Percentiles rank a stretch among this genome's conserved stretches.
phyloP scores from a whole-genome alignment of 164 flowering plant species.

The Kingdonia uniflora region DNA sequence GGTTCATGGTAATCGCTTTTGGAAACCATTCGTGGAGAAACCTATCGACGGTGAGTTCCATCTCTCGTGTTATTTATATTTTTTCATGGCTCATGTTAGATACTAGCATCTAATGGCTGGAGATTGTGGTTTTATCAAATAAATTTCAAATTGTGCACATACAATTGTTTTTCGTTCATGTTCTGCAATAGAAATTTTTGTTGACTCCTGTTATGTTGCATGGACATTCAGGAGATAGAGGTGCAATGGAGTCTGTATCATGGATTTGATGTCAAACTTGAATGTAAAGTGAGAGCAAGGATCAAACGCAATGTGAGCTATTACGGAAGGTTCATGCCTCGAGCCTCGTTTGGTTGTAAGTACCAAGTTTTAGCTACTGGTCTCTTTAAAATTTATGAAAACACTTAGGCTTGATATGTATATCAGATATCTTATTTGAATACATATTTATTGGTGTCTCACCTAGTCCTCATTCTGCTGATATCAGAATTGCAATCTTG shows the following conservation, averaged over 20 bases:
- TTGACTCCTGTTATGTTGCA: too few species aligned
- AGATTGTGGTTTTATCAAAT: too few species aligned
- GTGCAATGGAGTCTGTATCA: constrained; percentile 95
- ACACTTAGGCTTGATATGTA: not conserved
- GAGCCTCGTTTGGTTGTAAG: constrained; percentile 99
- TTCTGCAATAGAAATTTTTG: too few species aligned
- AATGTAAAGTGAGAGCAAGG: constrained; percentile 81
- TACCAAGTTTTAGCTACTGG: constrained; percentile 7
- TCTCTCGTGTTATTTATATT: not conserved
- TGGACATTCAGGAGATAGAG: too few species aligned
- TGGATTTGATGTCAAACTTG: constrained; percentile 94
- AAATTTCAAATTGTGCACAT: not conserved
- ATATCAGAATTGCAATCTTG: not conserved
- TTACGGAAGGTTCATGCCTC: constrained; percentile 88
- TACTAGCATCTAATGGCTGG: too few species aligned
- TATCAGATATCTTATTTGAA: not conserved
- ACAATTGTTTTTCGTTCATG: not conserved
- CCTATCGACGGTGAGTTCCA: constrained; percentile 75
- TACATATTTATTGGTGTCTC: not conserved
- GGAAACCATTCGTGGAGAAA: constrained; percentile 99
- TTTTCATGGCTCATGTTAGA: too few species aligned
- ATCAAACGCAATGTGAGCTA: constrained; percentile 77
- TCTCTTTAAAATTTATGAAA: not conserved
- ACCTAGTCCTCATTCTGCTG: not conserved
- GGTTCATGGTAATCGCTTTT: constrained; percentile 90